A percentile compares a stretch with the other conserved stretches of the same genome.
Evolutionary conservation across 441 rosid genomes (phyloP).

Genomic region (Metrosideros polymorpha): DNA sequence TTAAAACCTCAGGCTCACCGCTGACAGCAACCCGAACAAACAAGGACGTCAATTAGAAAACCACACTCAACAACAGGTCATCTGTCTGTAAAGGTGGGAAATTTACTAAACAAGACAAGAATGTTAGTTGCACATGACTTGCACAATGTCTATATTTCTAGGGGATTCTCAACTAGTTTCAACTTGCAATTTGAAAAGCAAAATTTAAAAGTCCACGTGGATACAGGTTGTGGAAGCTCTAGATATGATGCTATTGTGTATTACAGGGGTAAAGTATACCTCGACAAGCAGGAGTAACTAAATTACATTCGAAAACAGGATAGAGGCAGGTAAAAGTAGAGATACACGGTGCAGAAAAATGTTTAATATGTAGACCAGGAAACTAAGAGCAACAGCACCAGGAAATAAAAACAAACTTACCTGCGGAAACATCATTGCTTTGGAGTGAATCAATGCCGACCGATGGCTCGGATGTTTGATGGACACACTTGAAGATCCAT

Average conservation of each 20-base stretch:
- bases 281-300: neutral
- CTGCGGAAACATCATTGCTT: slow-evolving; percentile 8
- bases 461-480: slow-evolving; percentile 21
- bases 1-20: neutral
- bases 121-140: neutral
- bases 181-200: neutral
- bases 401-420: slow-evolving; percentile 13
- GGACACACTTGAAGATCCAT: slow-evolving; percentile 8
- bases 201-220: neutral
- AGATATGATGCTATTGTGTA: neutral
- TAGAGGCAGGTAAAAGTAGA: neutral
- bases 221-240: neutral
- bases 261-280: neutral
- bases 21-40: neutral
- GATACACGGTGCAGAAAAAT: neutral
- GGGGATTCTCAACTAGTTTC: neutral
- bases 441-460: slow-evolving; percentile 1
- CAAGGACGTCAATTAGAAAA: neutral
- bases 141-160: neutral
- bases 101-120: neutral
- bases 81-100: neutral
- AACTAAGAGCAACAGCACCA: neutral
- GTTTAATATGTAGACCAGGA: neutral
- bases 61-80: neutral
- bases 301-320: neutral